Evolutionary conservation across 345 rosid genomes (phyloP), one percentile per base, ranked within the genome.

Genomic region (Arabis hirsuta): DNA sequence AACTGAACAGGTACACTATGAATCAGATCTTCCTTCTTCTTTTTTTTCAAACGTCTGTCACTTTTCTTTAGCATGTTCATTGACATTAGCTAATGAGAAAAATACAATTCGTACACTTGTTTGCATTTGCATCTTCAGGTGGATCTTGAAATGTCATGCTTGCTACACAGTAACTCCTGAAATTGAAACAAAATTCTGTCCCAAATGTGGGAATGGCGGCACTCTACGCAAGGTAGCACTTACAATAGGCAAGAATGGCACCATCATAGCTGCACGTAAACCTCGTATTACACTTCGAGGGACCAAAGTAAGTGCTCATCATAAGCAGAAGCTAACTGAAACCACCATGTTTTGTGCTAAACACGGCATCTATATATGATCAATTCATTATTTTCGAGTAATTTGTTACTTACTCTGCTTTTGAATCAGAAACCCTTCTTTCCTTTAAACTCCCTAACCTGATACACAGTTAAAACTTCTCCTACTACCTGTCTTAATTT

Each of bases 91-190:
- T 22, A 22, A 22, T 22, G 24, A 22, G 24, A 22, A 22, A 22
- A 22, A 22, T 22, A 22, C 24, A 22, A 22, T 22, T 22, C 24
- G 1, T 22, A 22, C 31, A 54, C 64, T 71, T 10, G 7, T 42
- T 32, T 27, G 22, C 63, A n/a, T 61, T 11, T 70, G 14, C 27
- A 60, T 73, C 45, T 78, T 41, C 85, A 95, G 99, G 79, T 95
- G 98, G 99, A 75, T 92, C 62, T 73, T 92, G 82, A 90, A 83
- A 72, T 95, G 99, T 61, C 99, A 95, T 83, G 99, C 99, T 63
- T 95, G 99, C 86, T 90, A 84, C 71, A 82, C 88, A 32, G 84
- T 90, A 65, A 91, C 99, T 77, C 85, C 87, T 74, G 96, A 90
- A 80, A 81, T 87, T 44, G 94, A 88, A 41, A 90, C 87, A 76